Conservation (phyloP, 495 filamentous ascomycete species). For the Peziza echinospora region DNA sequence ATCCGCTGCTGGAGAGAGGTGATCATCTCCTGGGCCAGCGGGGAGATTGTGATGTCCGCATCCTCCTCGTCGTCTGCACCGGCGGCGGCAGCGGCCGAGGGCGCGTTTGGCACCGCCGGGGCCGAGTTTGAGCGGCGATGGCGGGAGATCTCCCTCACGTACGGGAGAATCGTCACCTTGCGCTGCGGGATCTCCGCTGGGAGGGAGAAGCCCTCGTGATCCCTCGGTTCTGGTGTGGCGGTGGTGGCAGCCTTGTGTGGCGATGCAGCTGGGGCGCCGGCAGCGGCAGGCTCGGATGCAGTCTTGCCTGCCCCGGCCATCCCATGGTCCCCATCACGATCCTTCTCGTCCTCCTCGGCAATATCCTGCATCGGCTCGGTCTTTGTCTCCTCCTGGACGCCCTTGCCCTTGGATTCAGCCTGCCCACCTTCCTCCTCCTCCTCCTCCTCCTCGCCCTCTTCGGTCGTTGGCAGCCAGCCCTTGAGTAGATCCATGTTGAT, state of each 20-base stretch:
- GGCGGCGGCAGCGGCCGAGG: background rate
- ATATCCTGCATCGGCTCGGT: background rate
- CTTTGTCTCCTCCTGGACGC: background rate
- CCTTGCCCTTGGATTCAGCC: background rate
- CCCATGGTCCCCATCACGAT: background rate
- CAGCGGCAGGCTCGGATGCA: conserved; percentile 7
- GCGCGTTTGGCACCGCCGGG: conserved; percentile 10
- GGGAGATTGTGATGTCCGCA: background rate
- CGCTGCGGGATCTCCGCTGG: background rate
- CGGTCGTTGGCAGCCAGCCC: conserved; percentile 6
- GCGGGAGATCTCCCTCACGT: background rate
- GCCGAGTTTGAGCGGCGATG: conserved; percentile 15
- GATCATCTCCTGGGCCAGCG: conserved; percentile 2
- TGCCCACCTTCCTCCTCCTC: conserved; percentile 1
- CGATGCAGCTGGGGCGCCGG: conserved; percentile 15
- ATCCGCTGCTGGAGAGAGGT: conserved; percentile 8
- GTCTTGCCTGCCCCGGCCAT: background rate
- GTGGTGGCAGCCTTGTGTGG: conserved; percentile 15
- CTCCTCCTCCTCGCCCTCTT: conserved; percentile 2
- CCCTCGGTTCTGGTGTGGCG: conserved; percentile 17
- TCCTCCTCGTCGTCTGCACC: background rate
- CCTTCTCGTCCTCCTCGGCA: background rate
- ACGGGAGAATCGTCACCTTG: background rate
- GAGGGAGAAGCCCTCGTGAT: conserved; percentile 8
- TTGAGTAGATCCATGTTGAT: conserved; percentile 15